phyloP scores from a whole-genome alignment of 331 rosid genomes.

The Pyracantha coccinea region DNA sequence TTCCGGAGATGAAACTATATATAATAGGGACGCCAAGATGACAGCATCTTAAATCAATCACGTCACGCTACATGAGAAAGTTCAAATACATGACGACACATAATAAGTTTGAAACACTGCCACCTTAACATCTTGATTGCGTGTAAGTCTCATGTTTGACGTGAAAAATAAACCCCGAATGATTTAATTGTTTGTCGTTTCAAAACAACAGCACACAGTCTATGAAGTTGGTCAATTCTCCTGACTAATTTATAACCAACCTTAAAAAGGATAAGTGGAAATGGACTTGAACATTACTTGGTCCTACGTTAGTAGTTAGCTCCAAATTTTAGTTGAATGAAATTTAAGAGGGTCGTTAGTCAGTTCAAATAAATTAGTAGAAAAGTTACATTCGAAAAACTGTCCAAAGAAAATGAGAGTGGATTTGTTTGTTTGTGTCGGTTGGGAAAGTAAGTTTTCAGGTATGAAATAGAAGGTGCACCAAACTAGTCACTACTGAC shows the following conservation, averaged over 20 bases:
- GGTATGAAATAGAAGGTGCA: conserved; percentile 1
- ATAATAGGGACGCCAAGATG: too few relatives aligned
- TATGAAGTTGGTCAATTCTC: background rate
- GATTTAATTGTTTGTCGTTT: background rate
- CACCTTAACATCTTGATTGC: too few relatives aligned
- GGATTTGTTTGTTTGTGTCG: background rate
- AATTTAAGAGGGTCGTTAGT: background rate
- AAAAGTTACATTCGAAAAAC: too few relatives aligned
- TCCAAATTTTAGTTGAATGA: background rate
- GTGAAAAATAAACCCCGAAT: too few relatives aligned
- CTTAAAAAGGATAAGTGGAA: background rate
- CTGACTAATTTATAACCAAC: background rate
- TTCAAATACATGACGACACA: too few relatives aligned
- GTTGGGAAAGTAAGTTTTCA: background rate
- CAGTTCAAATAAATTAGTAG: too few relatives aligned
- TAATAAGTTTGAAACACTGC: too few relatives aligned
- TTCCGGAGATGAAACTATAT: too few relatives aligned
- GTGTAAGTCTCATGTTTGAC: too few relatives aligned
- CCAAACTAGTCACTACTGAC: background rate
- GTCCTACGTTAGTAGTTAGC: background rate
- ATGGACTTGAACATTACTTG: too few relatives aligned
- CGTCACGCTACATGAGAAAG: too few relatives aligned
- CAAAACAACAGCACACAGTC: background rate
- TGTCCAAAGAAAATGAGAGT: background rate
- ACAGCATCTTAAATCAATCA: too few relatives aligned